A percentile compares a stretch with the other conserved stretches of the same genome.
Conservation (phyloP, 1,284 basidiomycete genomes). For the Ustilago tritici region DNA sequence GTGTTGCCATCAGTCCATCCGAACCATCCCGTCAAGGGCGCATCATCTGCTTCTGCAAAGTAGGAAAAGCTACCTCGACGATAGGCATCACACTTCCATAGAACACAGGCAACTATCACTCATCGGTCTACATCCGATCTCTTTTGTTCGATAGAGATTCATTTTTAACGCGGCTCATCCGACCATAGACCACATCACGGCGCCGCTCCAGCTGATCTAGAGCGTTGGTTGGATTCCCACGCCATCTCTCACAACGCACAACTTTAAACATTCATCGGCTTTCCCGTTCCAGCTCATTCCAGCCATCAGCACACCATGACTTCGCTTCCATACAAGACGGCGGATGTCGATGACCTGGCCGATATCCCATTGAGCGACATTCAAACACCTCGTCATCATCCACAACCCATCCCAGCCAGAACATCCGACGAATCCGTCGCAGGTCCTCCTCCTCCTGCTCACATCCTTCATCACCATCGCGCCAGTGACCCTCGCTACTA, state of each 20-base stretch:
- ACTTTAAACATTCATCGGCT: background rate
- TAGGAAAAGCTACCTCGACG: constrained; percentile 11
- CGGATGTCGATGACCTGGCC: constrained; percentile 42
- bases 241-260: background rate
- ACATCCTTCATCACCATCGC: constrained; percentile 50
- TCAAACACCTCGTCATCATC: constrained; percentile 26
- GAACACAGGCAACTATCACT: background rate
- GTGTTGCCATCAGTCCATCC: constrained; percentile 2
- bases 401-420: background rate
- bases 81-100: background rate
- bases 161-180: background rate
- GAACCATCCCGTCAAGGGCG: constrained; percentile 13
- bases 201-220: constrained; percentile 22
- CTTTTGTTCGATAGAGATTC: background rate
- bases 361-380: constrained; percentile 51
- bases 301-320: constrained; percentile 28
- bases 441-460: constrained; percentile 46
- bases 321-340: constrained; percentile 50
- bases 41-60: constrained; percentile 10
- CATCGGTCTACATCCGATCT: background rate
- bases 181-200: background rate
- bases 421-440: constrained; percentile 16
- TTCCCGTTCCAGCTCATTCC: background rate
- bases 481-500: constrained; percentile 47
- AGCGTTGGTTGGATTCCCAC: constrained; percentile 3